phyloP scores from a whole-genome alignment of 2,329 filamentous ascomycete species.

The Ceratocystis cubensis region DNA sequence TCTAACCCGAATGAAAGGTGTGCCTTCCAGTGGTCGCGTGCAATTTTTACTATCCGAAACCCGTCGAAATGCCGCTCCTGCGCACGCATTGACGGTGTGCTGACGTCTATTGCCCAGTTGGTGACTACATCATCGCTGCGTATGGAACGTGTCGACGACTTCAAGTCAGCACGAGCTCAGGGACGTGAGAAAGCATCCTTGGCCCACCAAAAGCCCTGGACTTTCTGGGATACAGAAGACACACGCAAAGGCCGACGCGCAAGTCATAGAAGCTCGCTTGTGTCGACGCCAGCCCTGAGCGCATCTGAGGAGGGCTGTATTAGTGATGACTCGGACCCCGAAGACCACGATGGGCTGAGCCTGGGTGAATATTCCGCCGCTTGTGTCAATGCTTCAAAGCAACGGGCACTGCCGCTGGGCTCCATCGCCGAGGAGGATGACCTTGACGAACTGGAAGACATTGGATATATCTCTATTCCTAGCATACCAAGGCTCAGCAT shows the following conservation, averaged over 20 bases:
- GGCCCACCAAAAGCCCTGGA: conserved; percentile 14
- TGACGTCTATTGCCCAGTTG: conserved; percentile 15
- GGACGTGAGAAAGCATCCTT: not conserved
- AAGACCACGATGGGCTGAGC: conserved; percentile 13
- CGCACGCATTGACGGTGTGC: conserved; percentile 12
- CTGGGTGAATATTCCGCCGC: not conserved
- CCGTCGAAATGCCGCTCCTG: conserved; percentile 16
- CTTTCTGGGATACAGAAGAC: conserved; percentile 17
- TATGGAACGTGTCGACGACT: conserved; percentile 13
- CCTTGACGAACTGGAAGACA: conserved; percentile 16
- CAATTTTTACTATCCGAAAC: conserved; percentile 19
- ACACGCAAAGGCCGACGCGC: not conserved
- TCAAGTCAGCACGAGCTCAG: conserved; percentile 6
- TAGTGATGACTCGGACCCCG: conserved; percentile 7
- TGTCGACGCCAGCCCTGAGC: not conserved
- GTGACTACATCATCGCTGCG: conserved; percentile 12
- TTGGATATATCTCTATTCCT: conserved; percentile 19
- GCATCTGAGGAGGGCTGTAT: not conserved
- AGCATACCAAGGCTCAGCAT: not conserved
- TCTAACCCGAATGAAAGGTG: not conserved
- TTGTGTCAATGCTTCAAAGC: conserved; percentile 10
- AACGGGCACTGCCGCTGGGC: not conserved
- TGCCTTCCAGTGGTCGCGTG: conserved; percentile 20
- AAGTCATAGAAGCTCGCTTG: not conserved
- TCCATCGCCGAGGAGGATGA: conserved; percentile 13